These are phyloP conservation scores for Tricharina praecox DNA, from an alignment of 495 filamentous ascomycete genomes.

Conservation along the genomic window DNA sequence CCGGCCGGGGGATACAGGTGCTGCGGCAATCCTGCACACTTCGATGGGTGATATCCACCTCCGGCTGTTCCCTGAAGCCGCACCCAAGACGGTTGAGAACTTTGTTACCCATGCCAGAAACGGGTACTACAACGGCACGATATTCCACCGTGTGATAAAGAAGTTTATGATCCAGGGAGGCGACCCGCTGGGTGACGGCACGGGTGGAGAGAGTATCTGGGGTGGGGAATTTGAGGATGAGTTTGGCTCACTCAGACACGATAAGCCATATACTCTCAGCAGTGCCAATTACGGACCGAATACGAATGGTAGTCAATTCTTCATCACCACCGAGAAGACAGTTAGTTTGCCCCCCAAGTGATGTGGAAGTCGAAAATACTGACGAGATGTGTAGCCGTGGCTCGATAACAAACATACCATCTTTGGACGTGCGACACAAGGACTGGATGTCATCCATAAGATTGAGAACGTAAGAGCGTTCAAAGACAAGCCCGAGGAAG, in stretches of 20 bases:
- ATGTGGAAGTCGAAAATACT: background rate
- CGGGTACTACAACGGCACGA: constrained; percentile 91
- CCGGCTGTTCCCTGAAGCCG: constrained; percentile 79
- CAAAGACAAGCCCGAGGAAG: constrained; percentile 92
- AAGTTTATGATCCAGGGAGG: constrained; percentile 98
- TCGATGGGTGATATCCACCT: constrained; percentile 90
- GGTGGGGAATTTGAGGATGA: constrained; percentile 91
- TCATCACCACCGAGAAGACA: constrained; percentile 94
- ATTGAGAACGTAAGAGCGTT: constrained; percentile 86
- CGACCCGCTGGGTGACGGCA: constrained; percentile 87
- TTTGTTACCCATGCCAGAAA: constrained; percentile 79
- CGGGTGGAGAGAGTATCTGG: constrained; percentile 94
- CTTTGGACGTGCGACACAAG: constrained; percentile 77
- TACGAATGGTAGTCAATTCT: constrained; percentile 74
- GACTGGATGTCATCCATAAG: constrained; percentile 85
- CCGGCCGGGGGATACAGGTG: constrained; percentile 53
- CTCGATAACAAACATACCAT: constrained; percentile 92
- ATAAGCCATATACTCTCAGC: constrained; percentile 86
- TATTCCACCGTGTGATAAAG: constrained; percentile 91
- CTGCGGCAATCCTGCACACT: constrained; percentile 73
- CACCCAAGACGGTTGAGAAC: constrained; percentile 95
- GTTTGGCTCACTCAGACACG: constrained; percentile 77
- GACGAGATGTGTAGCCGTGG: constrained; percentile 45
- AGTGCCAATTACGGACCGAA: constrained; percentile 95
- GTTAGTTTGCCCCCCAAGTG: constrained; percentile 28